phyloP scores from a whole-genome alignment of 2,329 filamentous ascomycete species.

The Trichophyton schoenleinii region DNA sequence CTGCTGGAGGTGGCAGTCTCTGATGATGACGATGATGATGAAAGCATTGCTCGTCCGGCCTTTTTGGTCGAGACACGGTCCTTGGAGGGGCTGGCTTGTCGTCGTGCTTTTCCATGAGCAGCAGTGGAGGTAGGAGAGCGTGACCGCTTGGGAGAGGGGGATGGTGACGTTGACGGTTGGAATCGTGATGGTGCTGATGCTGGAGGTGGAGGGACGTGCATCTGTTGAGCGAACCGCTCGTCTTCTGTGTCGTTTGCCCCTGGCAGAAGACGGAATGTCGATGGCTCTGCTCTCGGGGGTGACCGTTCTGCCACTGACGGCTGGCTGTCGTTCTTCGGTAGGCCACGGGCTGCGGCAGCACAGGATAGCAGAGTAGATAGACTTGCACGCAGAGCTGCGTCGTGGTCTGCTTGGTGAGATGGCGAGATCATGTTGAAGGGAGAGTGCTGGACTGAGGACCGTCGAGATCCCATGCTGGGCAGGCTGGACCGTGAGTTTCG shows the following conservation, averaged over 20 bases:
- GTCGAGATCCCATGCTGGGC: slow-evolving; percentile 19
- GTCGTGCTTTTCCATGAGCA: slow-evolving; percentile 12
- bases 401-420: slow-evolving; percentile 72
- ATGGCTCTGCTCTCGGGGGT: slow-evolving; percentile 31
- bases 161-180: not conserved
- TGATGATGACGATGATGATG: not conserved
- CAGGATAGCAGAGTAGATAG: slow-evolving; percentile 94
- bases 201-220: slow-evolving; percentile 5
- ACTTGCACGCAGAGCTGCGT: slow-evolving; percentile 81
- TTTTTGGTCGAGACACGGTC: slow-evolving; percentile 26
- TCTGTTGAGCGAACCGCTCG: slow-evolving; percentile 12
- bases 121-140: slow-evolving; percentile 15
- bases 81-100: slow-evolving; percentile 25
- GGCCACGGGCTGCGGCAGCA: slow-evolving; percentile 72
- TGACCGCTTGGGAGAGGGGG: slow-evolving; percentile 10
- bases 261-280: slow-evolving; percentile 46
- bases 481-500: slow-evolving; percentile 28
- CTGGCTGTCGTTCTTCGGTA: slow-evolving; percentile 48
- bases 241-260: slow-evolving; percentile 43
- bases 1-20: slow-evolving; percentile 15
- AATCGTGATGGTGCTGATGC: not conserved
- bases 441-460: slow-evolving; percentile 37
- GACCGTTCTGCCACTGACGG: slow-evolving; percentile 15
- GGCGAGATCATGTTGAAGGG: slow-evolving; percentile 60
- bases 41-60: slow-evolving; percentile 18